Conservation (phyloP, 192 early-diverging fungal species). For the Coemansia sp. region DNA sequence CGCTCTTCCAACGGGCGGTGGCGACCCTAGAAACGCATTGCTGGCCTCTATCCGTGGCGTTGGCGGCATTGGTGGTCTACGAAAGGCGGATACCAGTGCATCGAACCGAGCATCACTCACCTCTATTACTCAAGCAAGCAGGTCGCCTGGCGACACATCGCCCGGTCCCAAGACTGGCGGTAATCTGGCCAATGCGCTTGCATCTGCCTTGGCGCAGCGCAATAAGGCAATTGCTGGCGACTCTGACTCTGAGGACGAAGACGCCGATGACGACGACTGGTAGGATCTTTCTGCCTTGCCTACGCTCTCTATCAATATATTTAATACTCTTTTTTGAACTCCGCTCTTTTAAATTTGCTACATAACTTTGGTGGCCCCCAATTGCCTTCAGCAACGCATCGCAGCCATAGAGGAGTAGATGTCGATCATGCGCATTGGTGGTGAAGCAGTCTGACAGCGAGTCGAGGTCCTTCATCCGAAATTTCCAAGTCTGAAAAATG, state of each 20-base stretch:
- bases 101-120: conserved; percentile 33
- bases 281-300: conserved; percentile 18
- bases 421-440: not conserved
- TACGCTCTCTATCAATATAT: not conserved
- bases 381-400: not conserved
- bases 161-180: conserved; percentile 44
- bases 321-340: no score
- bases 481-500: not conserved
- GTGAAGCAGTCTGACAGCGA: not conserved
- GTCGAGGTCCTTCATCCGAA: no score
- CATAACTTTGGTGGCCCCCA: not conserved
- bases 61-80: conserved; percentile 42
- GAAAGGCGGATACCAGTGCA: conserved; percentile 33
- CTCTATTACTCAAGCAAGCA: conserved; percentile 19
- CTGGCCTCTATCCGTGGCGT: conserved; percentile 48
- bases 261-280: conserved; percentile 55
- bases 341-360: no score
- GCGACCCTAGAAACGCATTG: conserved; percentile 33
- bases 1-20: conserved; percentile 20
- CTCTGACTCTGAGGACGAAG: conserved; percentile 53
- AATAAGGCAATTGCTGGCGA: conserved; percentile 54
- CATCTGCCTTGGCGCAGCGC: conserved; percentile 49
- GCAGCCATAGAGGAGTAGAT: not conserved
- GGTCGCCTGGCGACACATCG: conserved; percentile 43
- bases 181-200: conserved; percentile 55